A percentile compares a stretch with the other conserved stretches of the same genome.
These are phyloP conservation scores for Wickerhamomyces xylosicus DNA, from an alignment of 805 yeast genomes.

Conservation along the genomic window DNA sequence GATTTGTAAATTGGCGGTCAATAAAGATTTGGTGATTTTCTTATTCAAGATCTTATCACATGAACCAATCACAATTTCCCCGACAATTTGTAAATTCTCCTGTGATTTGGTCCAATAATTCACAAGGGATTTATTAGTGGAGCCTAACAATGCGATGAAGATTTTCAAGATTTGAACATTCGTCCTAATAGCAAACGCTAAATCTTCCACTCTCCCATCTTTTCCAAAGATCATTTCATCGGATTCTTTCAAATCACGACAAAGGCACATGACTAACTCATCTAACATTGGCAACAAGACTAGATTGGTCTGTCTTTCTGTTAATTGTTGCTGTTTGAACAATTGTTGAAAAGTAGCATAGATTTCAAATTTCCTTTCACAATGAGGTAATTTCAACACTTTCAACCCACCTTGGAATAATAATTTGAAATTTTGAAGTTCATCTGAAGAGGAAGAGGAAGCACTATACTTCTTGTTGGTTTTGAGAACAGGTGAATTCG, in stretches of 20 bases:
- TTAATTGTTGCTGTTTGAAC: conserved; percentile 12
- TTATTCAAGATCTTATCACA: conserved; percentile 6
- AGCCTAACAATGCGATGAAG: conserved; percentile 5
- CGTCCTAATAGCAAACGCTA: conserved; percentile 16
- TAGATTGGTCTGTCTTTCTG: background rate
- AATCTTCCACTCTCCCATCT: conserved; percentile 1
- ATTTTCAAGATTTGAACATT: conserved; percentile 17
- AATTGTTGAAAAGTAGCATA: conserved; percentile 16
- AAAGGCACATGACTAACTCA: conserved; percentile 4
- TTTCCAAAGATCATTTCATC: conserved; percentile 4
- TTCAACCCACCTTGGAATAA: conserved; percentile 15
- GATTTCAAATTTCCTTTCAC: conserved; percentile 16
- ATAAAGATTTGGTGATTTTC: conserved; percentile 13
- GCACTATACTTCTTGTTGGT: background rate
- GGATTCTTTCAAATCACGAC: conserved; percentile 6
- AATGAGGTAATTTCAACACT: conserved; percentile 5
- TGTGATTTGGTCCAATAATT: conserved; percentile 5
- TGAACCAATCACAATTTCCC: conserved; percentile 11
- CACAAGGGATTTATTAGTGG: conserved; percentile 6
- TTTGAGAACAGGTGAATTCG: conserved; percentile 1
- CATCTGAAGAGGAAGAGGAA: conserved; percentile 1
- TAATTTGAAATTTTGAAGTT: conserved; percentile 8
- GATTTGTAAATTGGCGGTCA: conserved; percentile 17
- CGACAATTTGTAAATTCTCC: conserved; percentile 3
- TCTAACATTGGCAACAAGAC: conserved; percentile 3